Evolutionary conservation across 2,329 filamentous ascomycete species (phyloP), one percentile per base, ranked within the genome.

Genomic region (Colletotrichum orbiculare): DNA sequence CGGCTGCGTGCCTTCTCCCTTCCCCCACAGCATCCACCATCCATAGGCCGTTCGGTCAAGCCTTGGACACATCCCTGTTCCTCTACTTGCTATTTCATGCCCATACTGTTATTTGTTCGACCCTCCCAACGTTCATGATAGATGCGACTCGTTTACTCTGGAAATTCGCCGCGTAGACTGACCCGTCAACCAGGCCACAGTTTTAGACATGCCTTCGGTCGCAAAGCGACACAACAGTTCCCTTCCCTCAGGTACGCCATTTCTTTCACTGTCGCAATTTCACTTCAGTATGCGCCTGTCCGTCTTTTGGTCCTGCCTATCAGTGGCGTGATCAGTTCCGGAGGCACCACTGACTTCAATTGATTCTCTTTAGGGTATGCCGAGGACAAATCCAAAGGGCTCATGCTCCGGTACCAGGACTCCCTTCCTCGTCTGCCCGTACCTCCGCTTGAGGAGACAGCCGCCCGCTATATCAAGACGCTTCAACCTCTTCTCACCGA

Each of bases 401-500:
- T 88, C 50, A 96, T 93, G 91, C 84, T 96, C 71, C 88, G 93
- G 71, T 96, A 91, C 78, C 91, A 96, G 76, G 91, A 94, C 42
- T 95, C 91, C n/a, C 86, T 96, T 38, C 92, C 92, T 48, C 85
- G 85, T 42, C 84, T 96, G 35, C 92, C 93, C 12, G 91, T 96
- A 4, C 92, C 92, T 10, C 90, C 91, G 1, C 90, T 96, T 70
- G 89, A 95, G 75, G 92, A 96, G 81, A 96, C 92, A 7, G 87
- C 91, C 42, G 85, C 87, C 68, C 89, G 92, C 69, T 96, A 96
- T 78, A 83, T 96, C 72, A 94, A 93, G 81, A 89, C 89, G 42
- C 84, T 96, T 54, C 89, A 91, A 75, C 91, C 93, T 25, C 83
- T 96, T 41, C 85, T 95, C 66, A 89, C 87, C 46, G 78, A 85